Evolutionary conservation across 1,139 yeast genomes (phyloP).

Genomic region (Debaryomyces subglobosus): DNA sequence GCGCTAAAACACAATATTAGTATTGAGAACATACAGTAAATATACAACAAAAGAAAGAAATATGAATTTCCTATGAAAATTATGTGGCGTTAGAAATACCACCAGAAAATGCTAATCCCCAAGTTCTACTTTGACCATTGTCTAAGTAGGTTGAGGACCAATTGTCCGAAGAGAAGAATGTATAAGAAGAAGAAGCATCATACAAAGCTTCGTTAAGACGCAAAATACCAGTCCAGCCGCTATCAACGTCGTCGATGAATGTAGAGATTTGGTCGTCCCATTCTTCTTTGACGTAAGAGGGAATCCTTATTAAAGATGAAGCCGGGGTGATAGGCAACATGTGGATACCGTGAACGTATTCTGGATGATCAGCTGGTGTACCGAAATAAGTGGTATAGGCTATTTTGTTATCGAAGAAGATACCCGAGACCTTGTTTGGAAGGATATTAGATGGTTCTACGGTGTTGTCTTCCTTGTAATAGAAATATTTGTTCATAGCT

Average conservation of each 20-base stretch:
- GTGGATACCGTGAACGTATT: slow-evolving; percentile 94
- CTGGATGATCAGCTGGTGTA: slow-evolving; percentile 53
- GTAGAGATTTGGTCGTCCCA: slow-evolving; percentile 62
- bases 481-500: slow-evolving; percentile 65
- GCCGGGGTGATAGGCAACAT: slow-evolving; percentile 87
- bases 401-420: slow-evolving; percentile 80
- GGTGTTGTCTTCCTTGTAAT: slow-evolving; percentile 56
- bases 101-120: slow-evolving; percentile 84
- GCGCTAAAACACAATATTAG: slow-evolving; percentile 1
- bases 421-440: slow-evolving; percentile 74
- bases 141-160: slow-evolving; percentile 64
- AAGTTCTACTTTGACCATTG: slow-evolving; percentile 86
- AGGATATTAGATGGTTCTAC: slow-evolving; percentile 60
- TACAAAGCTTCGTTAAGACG: slow-evolving; percentile 76
- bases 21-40: background rate
- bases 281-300: slow-evolving; percentile 75
- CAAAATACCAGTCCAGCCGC: slow-evolving; percentile 90
- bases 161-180: slow-evolving; percentile 59
- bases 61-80: background rate
- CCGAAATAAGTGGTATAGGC: slow-evolving; percentile 75
- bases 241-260: slow-evolving; percentile 57
- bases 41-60: slow-evolving; percentile 2
- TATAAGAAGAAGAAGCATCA: slow-evolving; percentile 68
- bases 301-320: slow-evolving; percentile 71
- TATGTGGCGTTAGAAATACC: slow-evolving; percentile 29